Conservation (phyloP, 208 protist genomes). For the Leishmania gerbilli region DNA sequence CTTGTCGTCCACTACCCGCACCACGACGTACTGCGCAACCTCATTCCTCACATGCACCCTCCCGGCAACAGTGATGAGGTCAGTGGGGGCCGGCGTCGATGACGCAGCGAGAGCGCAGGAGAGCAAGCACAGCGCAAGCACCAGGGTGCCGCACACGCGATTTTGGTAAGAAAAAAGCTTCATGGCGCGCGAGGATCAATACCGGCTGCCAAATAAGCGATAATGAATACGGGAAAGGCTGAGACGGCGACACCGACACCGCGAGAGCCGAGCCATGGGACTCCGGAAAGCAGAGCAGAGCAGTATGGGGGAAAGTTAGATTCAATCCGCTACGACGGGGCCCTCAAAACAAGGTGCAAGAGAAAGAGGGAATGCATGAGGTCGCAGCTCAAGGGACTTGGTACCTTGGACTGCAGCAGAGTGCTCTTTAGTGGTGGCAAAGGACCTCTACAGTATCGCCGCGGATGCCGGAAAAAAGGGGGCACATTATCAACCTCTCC, state of each 20-base stretch:
- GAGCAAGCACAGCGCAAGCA: slow-evolving; percentile 19
- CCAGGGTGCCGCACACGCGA: slow-evolving; percentile 1
- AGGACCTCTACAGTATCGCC: not conserved
- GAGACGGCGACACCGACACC: not conserved
- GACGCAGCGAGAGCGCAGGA: not conserved
- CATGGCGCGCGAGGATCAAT: not conserved
- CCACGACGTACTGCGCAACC: slow-evolving; percentile 51
- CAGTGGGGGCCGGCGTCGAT: not conserved
- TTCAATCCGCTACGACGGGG: not conserved
- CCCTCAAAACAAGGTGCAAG: not conserved
- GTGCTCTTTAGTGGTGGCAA: slow-evolving; percentile 3
- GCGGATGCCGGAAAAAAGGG: not conserved
- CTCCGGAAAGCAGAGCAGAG: not conserved
- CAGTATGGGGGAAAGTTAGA: not conserved
- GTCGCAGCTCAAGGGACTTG: not conserved
- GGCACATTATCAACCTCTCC: not conserved
- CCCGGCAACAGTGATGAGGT: slow-evolving; percentile 43
- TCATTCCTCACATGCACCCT: slow-evolving; percentile 48
- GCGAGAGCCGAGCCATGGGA: not conserved
- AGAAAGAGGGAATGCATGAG: not conserved
- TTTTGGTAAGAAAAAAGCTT: not conserved
- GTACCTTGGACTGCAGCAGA: not conserved
- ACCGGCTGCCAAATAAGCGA: not conserved
- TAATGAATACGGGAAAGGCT: not conserved
- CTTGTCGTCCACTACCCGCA: slow-evolving; percentile 59